Evolutionary conservation across 2,329 filamentous ascomycete genomes (phyloP), one percentile per base, ranked within the genome.

Genomic region (Dactylellina drechsleri): DNA sequence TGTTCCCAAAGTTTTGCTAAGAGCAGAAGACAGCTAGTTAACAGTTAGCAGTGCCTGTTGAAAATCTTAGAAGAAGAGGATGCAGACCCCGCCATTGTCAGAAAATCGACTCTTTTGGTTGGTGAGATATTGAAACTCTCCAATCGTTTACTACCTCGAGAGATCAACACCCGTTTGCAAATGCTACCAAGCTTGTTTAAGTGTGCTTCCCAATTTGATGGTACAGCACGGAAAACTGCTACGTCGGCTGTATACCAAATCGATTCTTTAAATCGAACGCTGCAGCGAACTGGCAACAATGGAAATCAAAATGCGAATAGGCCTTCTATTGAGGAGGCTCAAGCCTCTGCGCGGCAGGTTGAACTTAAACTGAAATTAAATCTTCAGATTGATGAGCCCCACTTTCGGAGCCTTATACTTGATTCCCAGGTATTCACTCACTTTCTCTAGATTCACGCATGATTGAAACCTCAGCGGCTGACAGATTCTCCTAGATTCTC

Each of bases 181-280:
- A 87, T 97, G 4, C 86, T 99, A 16, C 95, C 95, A 0, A 90
- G 94, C 76, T 85, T 98, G 0, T 91, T 99, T 79, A 86, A 90
- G 5, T 88, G 90, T 0, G 92, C 93, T 3, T 86, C 91, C 1
- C 86, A 89, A 40, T 92, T 93, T 78, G 85, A 87, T 20, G 85
- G 88, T 18, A 88, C 93, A 31, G 86, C 89, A 23, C 89, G 92
- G 65, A 76, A 70, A 56, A 93, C 91, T 67, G 92, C 94, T 5
- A 93, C 92, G 6, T 90, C 92, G 6, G 96, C 96, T 16, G 92
- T 99, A 12, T 99, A 98, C 80, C 95, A 98, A 81, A 96, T 99
- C 64, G 97, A 97, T 83, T 97, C 94, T 80, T 93, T 99, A 78
- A 99, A 94, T 81, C 89, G 92, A 77, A 98, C 93, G 0, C 84